phyloP scores from a whole-genome alignment of 768 basidiomycete species.

The Hygrophoropsis aurantiaca region DNA sequence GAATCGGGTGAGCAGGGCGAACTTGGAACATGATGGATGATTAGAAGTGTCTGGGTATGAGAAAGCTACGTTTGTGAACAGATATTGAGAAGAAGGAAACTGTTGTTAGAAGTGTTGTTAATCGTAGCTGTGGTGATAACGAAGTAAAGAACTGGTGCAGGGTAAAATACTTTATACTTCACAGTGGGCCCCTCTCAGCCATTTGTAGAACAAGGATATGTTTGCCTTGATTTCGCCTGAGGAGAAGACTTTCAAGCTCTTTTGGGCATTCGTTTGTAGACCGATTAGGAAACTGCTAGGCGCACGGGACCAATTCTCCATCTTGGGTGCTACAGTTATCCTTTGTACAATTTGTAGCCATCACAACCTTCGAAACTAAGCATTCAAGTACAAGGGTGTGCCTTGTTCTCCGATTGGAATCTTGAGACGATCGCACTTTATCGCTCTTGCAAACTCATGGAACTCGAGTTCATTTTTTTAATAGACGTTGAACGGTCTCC shows the following conservation, averaged over 20 bases:
- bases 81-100: constrained; percentile 9
- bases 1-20: constrained; percentile 33
- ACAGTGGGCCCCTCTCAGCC: constrained; percentile 11
- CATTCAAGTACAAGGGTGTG: constrained; percentile 7
- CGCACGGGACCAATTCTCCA: constrained; percentile 14
- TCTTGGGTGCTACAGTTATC: constrained; percentile 3
- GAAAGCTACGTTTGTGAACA: constrained; percentile 14
- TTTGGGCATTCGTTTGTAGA: constrained; percentile 37
- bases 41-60: constrained; percentile 1
- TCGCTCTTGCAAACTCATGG: too few species aligned
- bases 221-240: constrained; percentile 12
- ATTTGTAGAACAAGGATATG: constrained; percentile 35
- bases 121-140: constrained; percentile 5
- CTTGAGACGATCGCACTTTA: neutral
- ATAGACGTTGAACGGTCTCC: too few species aligned
- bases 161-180: constrained; percentile 29
- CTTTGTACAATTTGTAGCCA: constrained; percentile 20
- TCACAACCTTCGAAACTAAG: constrained; percentile 25
- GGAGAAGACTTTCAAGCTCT: constrained; percentile 21
- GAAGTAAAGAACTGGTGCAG: constrained; percentile 7
- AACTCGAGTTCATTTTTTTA: too few species aligned
- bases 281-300: constrained; percentile 25
- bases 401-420: constrained; percentile 28
- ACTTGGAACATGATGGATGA: constrained; percentile 33
- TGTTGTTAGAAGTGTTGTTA: constrained; percentile 16